phyloP scores from a whole-genome alignment of 73 alveolate genomes.

The Blepharisma japonicum region DNA sequence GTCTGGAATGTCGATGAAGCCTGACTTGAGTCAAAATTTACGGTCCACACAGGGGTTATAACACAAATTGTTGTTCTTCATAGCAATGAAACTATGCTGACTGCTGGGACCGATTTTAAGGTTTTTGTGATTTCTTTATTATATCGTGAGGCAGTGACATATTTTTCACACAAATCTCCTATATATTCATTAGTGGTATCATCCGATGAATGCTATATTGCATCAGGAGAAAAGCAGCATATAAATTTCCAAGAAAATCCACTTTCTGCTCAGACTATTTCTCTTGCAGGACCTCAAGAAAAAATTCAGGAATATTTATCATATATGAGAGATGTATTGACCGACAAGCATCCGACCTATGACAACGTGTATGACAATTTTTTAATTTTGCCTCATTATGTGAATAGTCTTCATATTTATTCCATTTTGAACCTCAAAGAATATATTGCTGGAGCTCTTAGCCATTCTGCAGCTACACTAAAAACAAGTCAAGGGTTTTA shows the following conservation, averaged over 20 bases:
- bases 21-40: background rate
- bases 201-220: too few relatives aligned
- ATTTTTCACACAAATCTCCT: too few relatives aligned
- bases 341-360: background rate
- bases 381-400: slow-evolving; percentile 25
- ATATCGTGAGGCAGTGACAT: background rate
- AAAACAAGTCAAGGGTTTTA: background rate
- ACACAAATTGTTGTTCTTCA: background rate
- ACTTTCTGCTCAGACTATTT: background rate
- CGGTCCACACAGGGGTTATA: background rate
- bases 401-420: slow-evolving; percentile 14
- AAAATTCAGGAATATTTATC: background rate
- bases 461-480: background rate
- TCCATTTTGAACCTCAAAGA: background rate
- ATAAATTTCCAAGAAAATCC: background rate
- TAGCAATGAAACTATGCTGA: background rate
- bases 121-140: background rate
- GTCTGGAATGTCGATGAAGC: slow-evolving; percentile 9
- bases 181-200: too few relatives aligned
- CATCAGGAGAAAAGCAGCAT: too few relatives aligned
- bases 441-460: background rate
- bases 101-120: background rate
- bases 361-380: background rate
- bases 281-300: background rate
- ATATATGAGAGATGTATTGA: background rate